Evolutionary conservation across 1,139 yeast genomes (phyloP).

Genomic region (Suhomyces terraborum): DNA sequence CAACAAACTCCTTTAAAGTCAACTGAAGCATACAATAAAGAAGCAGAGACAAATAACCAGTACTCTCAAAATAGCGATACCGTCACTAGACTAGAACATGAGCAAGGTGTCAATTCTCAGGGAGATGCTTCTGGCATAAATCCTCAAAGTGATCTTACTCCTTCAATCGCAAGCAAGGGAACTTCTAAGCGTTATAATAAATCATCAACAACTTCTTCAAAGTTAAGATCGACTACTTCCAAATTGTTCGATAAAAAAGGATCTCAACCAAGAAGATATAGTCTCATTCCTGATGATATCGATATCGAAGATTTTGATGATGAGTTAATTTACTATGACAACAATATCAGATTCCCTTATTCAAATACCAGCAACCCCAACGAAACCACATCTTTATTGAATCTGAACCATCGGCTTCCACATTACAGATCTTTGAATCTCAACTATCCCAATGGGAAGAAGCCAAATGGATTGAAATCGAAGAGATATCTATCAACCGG

Average conservation of each 20-base stretch:
- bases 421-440: slow-evolving; percentile 48
- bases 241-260: slow-evolving; percentile 72
- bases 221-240: slow-evolving; percentile 66
- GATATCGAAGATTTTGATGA: slow-evolving; percentile 68
- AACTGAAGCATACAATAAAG: neutral
- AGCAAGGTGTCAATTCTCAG: neutral
- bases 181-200: slow-evolving; percentile 28
- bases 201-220: slow-evolving; percentile 39
- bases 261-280: slow-evolving; percentile 68
- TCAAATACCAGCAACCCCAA: slow-evolving; percentile 27
- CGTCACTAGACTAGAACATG: neutral
- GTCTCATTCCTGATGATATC: slow-evolving; percentile 69
- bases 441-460: slow-evolving; percentile 31
- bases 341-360: slow-evolving; percentile 44
- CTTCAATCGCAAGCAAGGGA: slow-evolving; percentile 29
- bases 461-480: slow-evolving; percentile 27
- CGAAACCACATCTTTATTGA: slow-evolving; percentile 38
- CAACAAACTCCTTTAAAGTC: slow-evolving; percentile 5
- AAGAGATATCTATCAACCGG: slow-evolving; percentile 45
- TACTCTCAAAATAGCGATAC: neutral
- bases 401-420: slow-evolving; percentile 37
- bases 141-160: slow-evolving; percentile 5
- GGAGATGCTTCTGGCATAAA: neutral
- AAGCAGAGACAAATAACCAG: too few species aligned
- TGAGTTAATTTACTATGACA: slow-evolving; percentile 52